Evolutionary conservation across 148 eudicot species (phyloP).

Genomic region (Oxyria digyna): DNA sequence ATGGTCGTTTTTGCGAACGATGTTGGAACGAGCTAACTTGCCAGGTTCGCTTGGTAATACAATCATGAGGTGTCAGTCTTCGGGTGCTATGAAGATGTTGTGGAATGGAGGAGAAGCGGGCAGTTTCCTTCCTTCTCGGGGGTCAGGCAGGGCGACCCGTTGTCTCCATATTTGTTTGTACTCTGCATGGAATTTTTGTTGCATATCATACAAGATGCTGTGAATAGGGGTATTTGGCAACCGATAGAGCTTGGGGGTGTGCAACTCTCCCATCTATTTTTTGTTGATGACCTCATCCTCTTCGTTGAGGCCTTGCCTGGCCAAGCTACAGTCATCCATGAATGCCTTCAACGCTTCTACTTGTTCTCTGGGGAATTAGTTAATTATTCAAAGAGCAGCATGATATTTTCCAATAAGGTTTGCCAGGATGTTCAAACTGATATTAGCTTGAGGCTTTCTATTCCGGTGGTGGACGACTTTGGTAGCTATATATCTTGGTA

Average conservation of each 20-base stretch:
- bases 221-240: background rate
- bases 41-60: background rate
- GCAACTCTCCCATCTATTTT: background rate
- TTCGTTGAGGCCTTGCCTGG: background rate
- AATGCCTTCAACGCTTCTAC: background rate
- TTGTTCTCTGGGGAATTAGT: background rate
- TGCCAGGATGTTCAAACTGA: background rate
- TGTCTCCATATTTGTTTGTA: constrained; percentile 3
- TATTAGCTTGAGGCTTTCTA: background rate
- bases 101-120: background rate
- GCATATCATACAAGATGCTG: background rate
- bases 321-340: background rate
- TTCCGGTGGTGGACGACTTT: background rate
- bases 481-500: background rate
- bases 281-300: background rate
- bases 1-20: background rate
- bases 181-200: background rate
- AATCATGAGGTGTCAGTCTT: background rate
- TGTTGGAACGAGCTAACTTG: background rate
- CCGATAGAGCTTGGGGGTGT: background rate
- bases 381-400: background rate
- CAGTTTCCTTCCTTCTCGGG: background rate
- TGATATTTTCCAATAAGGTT: background rate
- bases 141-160: background rate
- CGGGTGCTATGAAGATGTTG: background rate